phyloP scores from a whole-genome alignment of 495 filamentous ascomycete genomes.

The Penicillium soppii region DNA sequence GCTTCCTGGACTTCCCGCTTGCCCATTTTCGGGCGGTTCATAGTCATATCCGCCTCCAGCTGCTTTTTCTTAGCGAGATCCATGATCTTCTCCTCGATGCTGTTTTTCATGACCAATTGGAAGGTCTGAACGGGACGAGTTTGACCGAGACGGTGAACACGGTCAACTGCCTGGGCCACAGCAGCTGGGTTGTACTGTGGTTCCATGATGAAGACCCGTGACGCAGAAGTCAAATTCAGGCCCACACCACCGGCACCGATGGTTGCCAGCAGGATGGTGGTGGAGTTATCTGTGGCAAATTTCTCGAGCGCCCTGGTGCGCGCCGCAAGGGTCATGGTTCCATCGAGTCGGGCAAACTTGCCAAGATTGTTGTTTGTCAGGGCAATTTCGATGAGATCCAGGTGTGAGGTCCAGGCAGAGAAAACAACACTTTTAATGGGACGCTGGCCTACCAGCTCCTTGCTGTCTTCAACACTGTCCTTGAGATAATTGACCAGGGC shows the following conservation, averaged over 20 bases:
- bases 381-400: conserved; percentile 90
- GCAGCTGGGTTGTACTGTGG: conserved; percentile 96
- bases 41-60: conserved; percentile 79
- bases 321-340: conserved; percentile 72
- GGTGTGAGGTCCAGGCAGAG: conserved; percentile 88
- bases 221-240: conserved; percentile 84
- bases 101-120: conserved; percentile 82
- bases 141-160: conserved; percentile 91
- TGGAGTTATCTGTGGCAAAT: conserved; percentile 70
- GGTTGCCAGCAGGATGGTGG: conserved; percentile 83
- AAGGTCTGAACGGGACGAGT: conserved; percentile 76
- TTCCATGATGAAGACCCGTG: conserved; percentile 93
- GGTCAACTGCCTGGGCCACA: conserved; percentile 91
- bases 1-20: conserved; percentile 73
- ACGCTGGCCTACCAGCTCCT: conserved; percentile 52
- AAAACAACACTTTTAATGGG: conserved; percentile 92
- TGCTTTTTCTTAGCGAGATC: conserved; percentile 87
- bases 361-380: conserved; percentile 63
- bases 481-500: conserved; percentile 70
- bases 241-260: conserved; percentile 91
- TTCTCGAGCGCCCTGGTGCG: conserved; percentile 69
- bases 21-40: conserved; percentile 69
- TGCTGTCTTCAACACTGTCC: conserved; percentile 57
- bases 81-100: conserved; percentile 93
- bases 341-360: conserved; percentile 77